Conservation (phyloP, 129 eudicot species). For the Flaveria brownii region DNA sequence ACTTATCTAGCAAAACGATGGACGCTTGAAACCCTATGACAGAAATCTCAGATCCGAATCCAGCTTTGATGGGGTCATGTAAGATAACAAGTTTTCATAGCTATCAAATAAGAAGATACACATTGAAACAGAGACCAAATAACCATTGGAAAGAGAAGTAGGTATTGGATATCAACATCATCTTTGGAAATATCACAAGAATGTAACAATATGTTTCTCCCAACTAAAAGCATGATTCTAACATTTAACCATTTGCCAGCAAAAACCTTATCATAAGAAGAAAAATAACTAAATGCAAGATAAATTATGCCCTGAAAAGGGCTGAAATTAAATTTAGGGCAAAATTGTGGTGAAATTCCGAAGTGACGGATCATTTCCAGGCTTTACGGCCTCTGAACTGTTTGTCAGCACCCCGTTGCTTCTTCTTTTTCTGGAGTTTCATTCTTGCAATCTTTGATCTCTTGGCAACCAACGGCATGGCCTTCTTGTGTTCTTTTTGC, state of each 20-base stretch:
- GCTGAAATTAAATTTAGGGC: neutral
- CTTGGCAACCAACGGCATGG: conserved; percentile 87
- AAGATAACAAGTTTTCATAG: too few relatives aligned
- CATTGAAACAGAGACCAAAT: too few relatives aligned
- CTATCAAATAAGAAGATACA: too few relatives aligned
- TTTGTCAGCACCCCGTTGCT: conserved; percentile 52
- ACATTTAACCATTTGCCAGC: neutral
- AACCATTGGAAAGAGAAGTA: too few relatives aligned
- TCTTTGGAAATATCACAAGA: too few relatives aligned
- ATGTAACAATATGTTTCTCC: too few relatives aligned
- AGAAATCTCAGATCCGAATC: too few relatives aligned
- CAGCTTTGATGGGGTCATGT: too few relatives aligned
- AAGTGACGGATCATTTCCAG: conserved; percentile 53
- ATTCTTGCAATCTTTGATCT: conserved; percentile 56
- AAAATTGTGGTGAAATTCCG: conserved; percentile 14
- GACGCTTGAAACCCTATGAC: too few relatives aligned
- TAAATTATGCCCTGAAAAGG: neutral
- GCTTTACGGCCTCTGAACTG: conserved; percentile 98
- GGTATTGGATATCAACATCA: too few relatives aligned
- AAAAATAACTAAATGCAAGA: neutral
- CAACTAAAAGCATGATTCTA: neutral
- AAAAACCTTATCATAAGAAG: neutral
- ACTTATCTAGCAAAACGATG: too few relatives aligned
- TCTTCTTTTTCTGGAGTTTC: conserved; percentile 50
- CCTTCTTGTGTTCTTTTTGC: conserved; percentile 81